These are phyloP conservation scores for Moesziomyces aphidis DNA, from an alignment of 1,284 basidiomycete genomes.

Conservation along the genomic window DNA sequence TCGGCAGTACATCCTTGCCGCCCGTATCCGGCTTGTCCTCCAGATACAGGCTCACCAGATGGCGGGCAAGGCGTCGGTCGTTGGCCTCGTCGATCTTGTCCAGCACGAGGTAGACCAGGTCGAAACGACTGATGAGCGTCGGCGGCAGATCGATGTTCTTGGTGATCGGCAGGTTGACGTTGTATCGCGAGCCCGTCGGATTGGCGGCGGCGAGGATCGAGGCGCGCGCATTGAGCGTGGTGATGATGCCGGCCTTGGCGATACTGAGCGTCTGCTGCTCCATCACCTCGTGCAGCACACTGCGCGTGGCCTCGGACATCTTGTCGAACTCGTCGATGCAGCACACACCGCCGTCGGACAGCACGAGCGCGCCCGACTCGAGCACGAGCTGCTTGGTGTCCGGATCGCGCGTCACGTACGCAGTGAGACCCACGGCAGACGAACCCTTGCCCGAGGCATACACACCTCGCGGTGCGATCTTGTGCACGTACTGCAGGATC, in stretches of 20 bases:
- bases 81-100: slow-evolving; percentile 87
- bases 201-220: slow-evolving; percentile 98
- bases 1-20: slow-evolving; percentile 81
- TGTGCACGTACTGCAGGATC: slow-evolving; percentile 91
- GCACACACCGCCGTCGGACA: slow-evolving; percentile 97
- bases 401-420: slow-evolving; percentile 96
- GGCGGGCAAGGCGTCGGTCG: slow-evolving; percentile 90
- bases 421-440: slow-evolving; percentile 96
- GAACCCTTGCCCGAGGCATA: slow-evolving; percentile 89
- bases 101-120: slow-evolving; percentile 95
- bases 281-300: slow-evolving; percentile 99
- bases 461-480: slow-evolving; percentile 96
- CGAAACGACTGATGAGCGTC: slow-evolving; percentile 96
- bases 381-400: slow-evolving; percentile 97
- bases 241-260: slow-evolving; percentile 99
- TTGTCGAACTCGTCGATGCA: slow-evolving; percentile 99
- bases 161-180: slow-evolving; percentile 83
- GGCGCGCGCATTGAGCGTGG: slow-evolving; percentile 95
- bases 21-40: slow-evolving; percentile 84
- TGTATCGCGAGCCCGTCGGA: slow-evolving; percentile 95
- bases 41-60: slow-evolving; percentile 91
- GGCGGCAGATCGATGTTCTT: slow-evolving; percentile 82
- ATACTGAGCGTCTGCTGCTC: slow-evolving; percentile 99
- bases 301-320: slow-evolving; percentile 96
- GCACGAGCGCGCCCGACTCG: slow-evolving; percentile 94